Base-by-base conservation (phyloP, 169 alveolate genomes). In the Plasmodium malariae region DNA sequence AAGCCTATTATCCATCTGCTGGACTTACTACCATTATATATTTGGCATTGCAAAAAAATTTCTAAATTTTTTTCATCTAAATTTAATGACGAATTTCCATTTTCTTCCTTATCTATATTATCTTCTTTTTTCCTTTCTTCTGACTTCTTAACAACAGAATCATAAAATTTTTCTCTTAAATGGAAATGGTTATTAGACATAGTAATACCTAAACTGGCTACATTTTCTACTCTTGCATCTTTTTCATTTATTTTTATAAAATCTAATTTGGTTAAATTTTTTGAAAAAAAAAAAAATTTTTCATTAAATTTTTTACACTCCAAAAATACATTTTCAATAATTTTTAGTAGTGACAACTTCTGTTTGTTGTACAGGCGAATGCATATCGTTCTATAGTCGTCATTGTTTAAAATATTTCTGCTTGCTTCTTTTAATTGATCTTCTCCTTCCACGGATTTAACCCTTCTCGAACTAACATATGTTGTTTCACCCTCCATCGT, bases 1-100 rank as follows among this genome's bases (percentile, higher is more conserved):
- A 83, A 54, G 17, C 91, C 91, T n/a, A 83, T 83, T 26, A 83
- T 83, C 91, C 91, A 83, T 12, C 72, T 83, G 72, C 91, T 83
- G 32, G 91, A 67, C 55, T 83, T 83, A 83, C 43, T 54, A 17
- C 91, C 91, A 59, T 57, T 83, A 63, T 83, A 69, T 68, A 83
- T 83, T 83, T 83, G 91, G 21, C 91, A 83, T 59, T 83, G 91
- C 12, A 83, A 72, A 68, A 83, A 83, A 14, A 65, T 34, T 83
- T 83, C 91, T 59, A 83, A 60, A 67, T 68, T 57, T 36, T 65
- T 21, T 57, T 57, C 68, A 21, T 57, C 34, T 0, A 12, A 21
- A 57, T 57, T n/a, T 45, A 45, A 45, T 45, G 14, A 1, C 14
- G 55, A 21, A 14, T 24, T 28, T 19, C 28, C 5, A 2, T 5